phyloP scores from a whole-genome alignment of 1,139 yeast species.

The Suhomyces bolitotheri region DNA sequence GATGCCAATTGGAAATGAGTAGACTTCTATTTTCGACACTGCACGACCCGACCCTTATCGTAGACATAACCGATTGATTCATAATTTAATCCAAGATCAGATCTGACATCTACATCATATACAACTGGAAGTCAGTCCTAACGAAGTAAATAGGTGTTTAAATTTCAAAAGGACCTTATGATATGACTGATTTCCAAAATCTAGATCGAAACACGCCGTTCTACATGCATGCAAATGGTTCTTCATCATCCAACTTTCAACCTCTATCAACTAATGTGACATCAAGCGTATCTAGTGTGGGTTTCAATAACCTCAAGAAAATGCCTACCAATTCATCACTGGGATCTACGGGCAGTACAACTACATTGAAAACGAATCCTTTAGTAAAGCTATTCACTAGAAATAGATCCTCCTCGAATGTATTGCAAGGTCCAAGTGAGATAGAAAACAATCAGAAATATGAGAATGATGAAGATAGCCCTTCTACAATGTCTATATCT shows the following conservation, averaged over 20 bases:
- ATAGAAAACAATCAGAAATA: slow-evolving; percentile 6
- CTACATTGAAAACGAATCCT: slow-evolving; percentile 29
- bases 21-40: too few species aligned
- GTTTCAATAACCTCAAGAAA: slow-evolving; percentile 42
- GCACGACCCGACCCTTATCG: too few species aligned
- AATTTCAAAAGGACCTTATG: too few species aligned
- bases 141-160: too few species aligned
- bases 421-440: slow-evolving; percentile 15
- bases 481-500: slow-evolving; percentile 7
- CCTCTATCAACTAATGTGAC: slow-evolving; percentile 13
- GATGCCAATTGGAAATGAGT: too few species aligned
- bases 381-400: slow-evolving; percentile 37
- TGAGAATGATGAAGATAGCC: slow-evolving; percentile 15
- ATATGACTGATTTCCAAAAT: slow-evolving; percentile 3
- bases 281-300: slow-evolving; percentile 42
- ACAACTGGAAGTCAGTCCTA: too few species aligned
- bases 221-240: slow-evolving; percentile 24
- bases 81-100: too few species aligned
- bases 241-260: slow-evolving; percentile 22
- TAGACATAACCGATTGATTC: too few species aligned
- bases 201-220: slow-evolving; percentile 13
- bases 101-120: too few species aligned
- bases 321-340: slow-evolving; percentile 35
- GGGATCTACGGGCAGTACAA: slow-evolving; percentile 25
- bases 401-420: slow-evolving; percentile 29